Conservation (phyloP, 495 filamentous ascomycete genomes). For the Lindgomyces ingoldianus region DNA sequence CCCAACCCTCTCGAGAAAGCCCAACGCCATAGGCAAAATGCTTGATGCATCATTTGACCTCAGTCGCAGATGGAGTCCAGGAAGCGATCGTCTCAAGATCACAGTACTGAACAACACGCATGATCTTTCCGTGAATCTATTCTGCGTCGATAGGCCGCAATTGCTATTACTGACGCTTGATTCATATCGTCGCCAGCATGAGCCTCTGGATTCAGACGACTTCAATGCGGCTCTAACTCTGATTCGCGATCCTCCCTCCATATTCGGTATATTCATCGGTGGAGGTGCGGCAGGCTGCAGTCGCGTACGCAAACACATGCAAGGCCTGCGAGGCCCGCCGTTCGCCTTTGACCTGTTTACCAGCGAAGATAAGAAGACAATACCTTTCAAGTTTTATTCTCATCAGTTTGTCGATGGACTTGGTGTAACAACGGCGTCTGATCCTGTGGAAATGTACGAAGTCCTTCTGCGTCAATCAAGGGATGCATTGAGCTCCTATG, state of each 20-base stretch:
- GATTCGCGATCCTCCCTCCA: background rate
- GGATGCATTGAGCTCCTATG: background rate
- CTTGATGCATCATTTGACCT: background rate
- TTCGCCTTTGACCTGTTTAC: background rate
- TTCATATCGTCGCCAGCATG: constrained; percentile 1
- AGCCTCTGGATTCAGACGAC: background rate
- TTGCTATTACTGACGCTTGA: background rate
- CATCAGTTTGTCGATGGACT: background rate
- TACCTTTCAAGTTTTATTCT: constrained; percentile 1
- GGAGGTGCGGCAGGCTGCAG: background rate
- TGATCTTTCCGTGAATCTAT: background rate
- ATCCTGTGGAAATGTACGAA: background rate
- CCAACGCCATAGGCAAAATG: background rate
- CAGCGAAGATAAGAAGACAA: background rate
- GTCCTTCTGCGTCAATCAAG: background rate
- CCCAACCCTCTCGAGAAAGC: background rate
- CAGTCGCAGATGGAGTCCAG: background rate
- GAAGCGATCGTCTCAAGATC: background rate
- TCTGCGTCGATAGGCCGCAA: background rate
- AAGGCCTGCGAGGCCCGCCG: background rate
- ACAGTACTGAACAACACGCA: background rate
- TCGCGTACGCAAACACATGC: background rate
- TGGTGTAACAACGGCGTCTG: background rate
- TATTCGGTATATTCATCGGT: background rate
- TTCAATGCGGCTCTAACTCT: background rate